Conservation (phyloP, 2,329 filamentous ascomycete species). For the Cladosporium phlei region DNA sequence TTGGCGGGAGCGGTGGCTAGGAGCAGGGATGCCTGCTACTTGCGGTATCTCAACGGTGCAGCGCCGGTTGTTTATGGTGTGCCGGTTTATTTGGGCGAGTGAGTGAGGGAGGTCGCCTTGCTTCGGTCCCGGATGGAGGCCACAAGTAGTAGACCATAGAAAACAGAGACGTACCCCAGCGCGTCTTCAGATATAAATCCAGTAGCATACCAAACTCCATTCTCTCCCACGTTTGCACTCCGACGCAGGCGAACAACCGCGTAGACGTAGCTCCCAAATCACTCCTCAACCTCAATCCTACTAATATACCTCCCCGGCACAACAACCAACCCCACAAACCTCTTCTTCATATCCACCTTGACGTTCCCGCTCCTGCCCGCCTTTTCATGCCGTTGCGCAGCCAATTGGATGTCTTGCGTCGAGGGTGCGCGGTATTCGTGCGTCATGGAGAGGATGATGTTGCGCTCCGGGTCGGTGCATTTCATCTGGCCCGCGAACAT, state of each 20-base stretch:
- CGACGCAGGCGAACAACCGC: too few species aligned
- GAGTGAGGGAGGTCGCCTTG: too few species aligned
- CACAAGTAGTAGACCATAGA: too few species aligned
- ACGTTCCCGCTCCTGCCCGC: slow-evolving; percentile 36
- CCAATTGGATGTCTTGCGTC: slow-evolving; percentile 39
- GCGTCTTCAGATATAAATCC: background rate
- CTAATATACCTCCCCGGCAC: slow-evolving; percentile 80
- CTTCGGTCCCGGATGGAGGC: too few species aligned
- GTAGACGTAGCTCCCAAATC: too few species aligned
- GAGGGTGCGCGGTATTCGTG: slow-evolving; percentile 81
- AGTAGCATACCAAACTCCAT: too few species aligned
- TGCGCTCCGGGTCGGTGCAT: slow-evolving; percentile 82
- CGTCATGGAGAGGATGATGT: slow-evolving; percentile 78
- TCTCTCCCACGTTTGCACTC: too few species aligned
- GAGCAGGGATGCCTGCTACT: slow-evolving; percentile 72
- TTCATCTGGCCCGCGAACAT: slow-evolving; percentile 89
- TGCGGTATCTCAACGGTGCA: slow-evolving; percentile 88
- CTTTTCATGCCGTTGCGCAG: slow-evolving; percentile 30
- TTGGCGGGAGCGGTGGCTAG: slow-evolving; percentile 76
- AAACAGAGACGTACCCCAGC: background rate
- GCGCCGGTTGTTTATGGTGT: slow-evolving; percentile 93
- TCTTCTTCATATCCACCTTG: slow-evolving; percentile 69
- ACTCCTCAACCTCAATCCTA: slow-evolving; percentile 77
- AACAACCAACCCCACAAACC: slow-evolving; percentile 84
- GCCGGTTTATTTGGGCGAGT: slow-evolving; percentile 68